Conservation (phyloP, 2,329 filamentous ascomycete species). For the Colletotrichum tabaci region DNA sequence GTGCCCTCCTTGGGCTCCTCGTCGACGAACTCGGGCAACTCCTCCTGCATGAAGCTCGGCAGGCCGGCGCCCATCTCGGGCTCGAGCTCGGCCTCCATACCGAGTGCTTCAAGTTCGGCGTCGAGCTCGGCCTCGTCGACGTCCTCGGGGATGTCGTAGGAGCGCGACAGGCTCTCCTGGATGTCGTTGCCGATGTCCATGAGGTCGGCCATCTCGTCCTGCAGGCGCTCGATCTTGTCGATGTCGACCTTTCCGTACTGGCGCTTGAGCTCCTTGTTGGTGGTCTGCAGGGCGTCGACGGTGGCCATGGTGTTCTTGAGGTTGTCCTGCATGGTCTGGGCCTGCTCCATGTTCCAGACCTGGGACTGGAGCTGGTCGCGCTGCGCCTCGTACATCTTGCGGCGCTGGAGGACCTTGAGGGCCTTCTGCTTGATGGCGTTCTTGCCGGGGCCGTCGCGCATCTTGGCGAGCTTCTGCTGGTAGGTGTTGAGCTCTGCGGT, state of each 20-base stretch:
- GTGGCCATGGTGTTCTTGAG: constrained; percentile 99
- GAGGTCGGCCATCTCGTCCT: constrained; percentile 99
- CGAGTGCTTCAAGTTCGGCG: constrained; percentile 94
- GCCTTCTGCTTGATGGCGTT: constrained; percentile 94
- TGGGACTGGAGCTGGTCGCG: constrained; percentile 94
- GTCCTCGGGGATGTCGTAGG: constrained; percentile 96
- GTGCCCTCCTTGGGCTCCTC: constrained; percentile 83
- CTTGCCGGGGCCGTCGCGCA: constrained; percentile 97
- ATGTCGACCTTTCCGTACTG: constrained; percentile 98
- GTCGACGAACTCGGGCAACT: constrained; percentile 91
- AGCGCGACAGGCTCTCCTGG: constrained; percentile 90
- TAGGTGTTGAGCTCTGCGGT: constrained; percentile 92
- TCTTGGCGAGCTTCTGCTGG: constrained; percentile 88
- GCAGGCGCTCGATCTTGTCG: constrained; percentile 96
- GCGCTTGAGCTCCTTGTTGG: constrained; percentile 90
- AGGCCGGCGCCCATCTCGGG: constrained; percentile 73
- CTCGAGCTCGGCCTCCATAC: constrained; percentile 94
- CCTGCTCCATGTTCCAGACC: constrained; percentile 99
- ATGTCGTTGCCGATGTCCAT: constrained; percentile 99
- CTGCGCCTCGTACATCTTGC: constrained; percentile 94
- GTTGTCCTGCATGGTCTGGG: constrained; percentile 98
- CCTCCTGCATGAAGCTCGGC: constrained; percentile 91
- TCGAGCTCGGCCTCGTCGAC: constrained; percentile 97
- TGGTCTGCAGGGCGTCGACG: constrained; percentile 97
- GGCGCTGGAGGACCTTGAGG: constrained; percentile 91